A percentile compares a stretch with the other conserved stretches of the same genome.
Evolutionary conservation across 805 yeast species (phyloP).

Genomic region (Dipodascus albidus): DNA sequence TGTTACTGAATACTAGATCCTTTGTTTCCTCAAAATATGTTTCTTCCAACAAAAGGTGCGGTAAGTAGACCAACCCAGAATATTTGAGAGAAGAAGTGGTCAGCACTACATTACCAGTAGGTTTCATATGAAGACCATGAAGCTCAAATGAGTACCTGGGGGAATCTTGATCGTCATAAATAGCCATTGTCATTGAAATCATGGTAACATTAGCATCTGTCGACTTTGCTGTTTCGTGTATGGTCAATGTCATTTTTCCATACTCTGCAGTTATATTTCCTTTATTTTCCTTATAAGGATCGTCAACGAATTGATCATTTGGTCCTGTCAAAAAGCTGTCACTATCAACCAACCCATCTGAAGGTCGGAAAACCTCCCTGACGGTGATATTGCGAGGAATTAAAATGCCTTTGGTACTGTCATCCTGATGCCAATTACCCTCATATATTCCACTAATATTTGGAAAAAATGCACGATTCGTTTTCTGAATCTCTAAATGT

Average conservation of each 20-base stretch:
- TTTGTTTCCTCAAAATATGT: conserved; percentile 54
- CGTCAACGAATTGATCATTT: background rate
- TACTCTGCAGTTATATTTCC: background rate
- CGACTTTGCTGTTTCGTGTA: background rate
- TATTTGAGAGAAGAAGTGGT: conserved; percentile 24
- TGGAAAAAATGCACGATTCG: conserved; percentile 13
- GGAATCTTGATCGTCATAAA: conserved; percentile 14
- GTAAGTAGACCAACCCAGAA: conserved; percentile 22
- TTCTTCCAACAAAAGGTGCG: conserved; percentile 40
- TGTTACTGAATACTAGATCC: conserved; percentile 33
- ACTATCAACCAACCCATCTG: background rate
- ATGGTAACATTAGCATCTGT: conserved; percentile 7
- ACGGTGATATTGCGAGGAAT: background rate
- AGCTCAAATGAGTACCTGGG: conserved; percentile 15
- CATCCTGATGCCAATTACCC: background rate
- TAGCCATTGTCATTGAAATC: conserved; percentile 5
- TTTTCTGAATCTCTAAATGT: background rate
- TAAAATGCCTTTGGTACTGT: background rate
- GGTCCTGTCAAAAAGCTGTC: background rate
- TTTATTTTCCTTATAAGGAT: background rate
- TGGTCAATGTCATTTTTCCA: background rate
- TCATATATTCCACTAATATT: background rate
- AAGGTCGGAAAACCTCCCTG: background rate
- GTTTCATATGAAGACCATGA: conserved; percentile 26
- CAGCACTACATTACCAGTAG: conserved; percentile 23